Evolutionary conservation across 2,329 filamentous ascomycete genomes (phyloP).

Genomic region (Tolypocladium album): DNA sequence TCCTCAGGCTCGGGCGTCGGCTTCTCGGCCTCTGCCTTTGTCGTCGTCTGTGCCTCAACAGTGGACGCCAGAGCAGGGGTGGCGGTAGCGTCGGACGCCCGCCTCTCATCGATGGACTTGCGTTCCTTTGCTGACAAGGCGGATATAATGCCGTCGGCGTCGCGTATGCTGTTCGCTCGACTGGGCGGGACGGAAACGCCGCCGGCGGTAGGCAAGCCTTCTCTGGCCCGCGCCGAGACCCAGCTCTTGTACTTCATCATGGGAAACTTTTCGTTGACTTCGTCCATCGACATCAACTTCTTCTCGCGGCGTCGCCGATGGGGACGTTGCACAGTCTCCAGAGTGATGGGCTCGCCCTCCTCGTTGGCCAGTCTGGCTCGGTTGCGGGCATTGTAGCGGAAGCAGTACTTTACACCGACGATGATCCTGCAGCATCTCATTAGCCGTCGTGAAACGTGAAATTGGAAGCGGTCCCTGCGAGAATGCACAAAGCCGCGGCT

Average conservation of each 20-base stretch:
- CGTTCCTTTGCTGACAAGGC: conserved; percentile 33
- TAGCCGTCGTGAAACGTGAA: neutral
- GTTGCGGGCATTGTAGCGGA: conserved; percentile 93
- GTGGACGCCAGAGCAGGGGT: conserved; percentile 8
- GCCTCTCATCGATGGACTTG: conserved; percentile 28
- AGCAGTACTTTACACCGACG: conserved; percentile 98
- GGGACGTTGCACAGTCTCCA: conserved; percentile 74
- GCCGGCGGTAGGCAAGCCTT: conserved; percentile 74
- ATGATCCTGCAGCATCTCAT: conserved; percentile 67
- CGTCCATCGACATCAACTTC: conserved; percentile 98
- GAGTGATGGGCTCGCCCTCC: conserved; percentile 78
- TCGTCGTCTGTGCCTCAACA: conserved; percentile 6
- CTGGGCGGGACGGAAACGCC: conserved; percentile 70
- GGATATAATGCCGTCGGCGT: conserved; percentile 47
- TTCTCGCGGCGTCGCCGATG: conserved; percentile 87
- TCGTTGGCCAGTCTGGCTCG: conserved; percentile 67
- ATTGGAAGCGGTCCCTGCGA: neutral
- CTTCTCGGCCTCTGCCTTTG: conserved; percentile 6
- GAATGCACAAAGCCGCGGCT: neutral
- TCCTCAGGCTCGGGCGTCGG: conserved; percentile 6
- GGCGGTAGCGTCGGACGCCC: conserved; percentile 11
- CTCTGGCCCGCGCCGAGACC: conserved; percentile 71
- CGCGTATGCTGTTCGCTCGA: conserved; percentile 61
- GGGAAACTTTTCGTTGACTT: conserved; percentile 95
- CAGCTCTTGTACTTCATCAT: conserved; percentile 94